phyloP scores from a whole-genome alignment of 116 monocot species.

The Cymodocea nodosa region DNA sequence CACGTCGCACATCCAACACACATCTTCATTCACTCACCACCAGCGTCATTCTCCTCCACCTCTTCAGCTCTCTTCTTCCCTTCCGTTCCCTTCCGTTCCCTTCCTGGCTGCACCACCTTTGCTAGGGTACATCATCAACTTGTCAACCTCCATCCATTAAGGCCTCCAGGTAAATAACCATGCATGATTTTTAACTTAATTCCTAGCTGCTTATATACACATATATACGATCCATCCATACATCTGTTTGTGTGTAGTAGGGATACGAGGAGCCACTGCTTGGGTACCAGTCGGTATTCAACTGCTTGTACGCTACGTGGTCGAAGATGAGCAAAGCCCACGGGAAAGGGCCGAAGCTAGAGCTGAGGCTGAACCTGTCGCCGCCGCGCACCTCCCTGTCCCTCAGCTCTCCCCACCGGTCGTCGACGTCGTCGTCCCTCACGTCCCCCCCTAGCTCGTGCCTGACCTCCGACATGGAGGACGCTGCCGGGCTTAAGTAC shows the following conservation, averaged over 20 bases:
- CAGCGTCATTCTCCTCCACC: neutral
- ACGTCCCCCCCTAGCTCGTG: conserved; percentile 35
- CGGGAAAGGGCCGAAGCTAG: conserved; percentile 32
- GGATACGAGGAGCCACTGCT: neutral
- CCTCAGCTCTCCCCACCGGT: too few species aligned
- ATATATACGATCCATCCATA: too few species aligned
- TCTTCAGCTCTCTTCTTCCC: neutral
- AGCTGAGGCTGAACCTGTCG: conserved; percentile 53
- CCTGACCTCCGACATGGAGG: conserved; percentile 44
- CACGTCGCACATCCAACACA: neutral
- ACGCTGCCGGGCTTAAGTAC: conserved; percentile 5
- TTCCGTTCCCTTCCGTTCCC: too few species aligned
- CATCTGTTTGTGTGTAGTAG: too few species aligned
- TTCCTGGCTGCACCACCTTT: too few species aligned
- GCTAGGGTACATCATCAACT: neutral
- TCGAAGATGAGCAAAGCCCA: conserved; percentile 31
- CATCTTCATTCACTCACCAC: too few species aligned
- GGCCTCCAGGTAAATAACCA: neutral
- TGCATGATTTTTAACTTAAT: neutral
- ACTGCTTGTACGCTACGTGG: neutral
- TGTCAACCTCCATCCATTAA: too few species aligned
- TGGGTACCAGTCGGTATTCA: neutral
- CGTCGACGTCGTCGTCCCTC: conserved; percentile 14
- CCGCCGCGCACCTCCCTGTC: conserved; percentile 15
- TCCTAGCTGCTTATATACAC: neutral